These are phyloP conservation scores for Dorcoceras hygrometricum DNA, from an alignment of 257 asterid species.

Conservation along the genomic window DNA sequence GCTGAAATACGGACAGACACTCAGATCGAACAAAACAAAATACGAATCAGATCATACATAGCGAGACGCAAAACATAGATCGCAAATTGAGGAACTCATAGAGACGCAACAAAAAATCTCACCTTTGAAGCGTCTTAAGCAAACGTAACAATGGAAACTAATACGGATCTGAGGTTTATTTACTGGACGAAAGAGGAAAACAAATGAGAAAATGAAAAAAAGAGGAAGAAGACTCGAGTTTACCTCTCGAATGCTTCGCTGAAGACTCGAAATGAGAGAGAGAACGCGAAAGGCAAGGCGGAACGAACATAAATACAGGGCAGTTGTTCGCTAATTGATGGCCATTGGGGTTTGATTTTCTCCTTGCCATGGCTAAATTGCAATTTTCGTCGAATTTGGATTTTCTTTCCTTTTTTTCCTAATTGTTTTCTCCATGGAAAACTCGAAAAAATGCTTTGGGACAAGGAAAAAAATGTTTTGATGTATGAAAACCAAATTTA, in stretches of 20 bases:
- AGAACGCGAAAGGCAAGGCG: not conserved
- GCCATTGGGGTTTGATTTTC: no score
- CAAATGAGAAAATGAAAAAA: not conserved
- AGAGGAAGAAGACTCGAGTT: not conserved
- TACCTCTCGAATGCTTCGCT: not conserved
- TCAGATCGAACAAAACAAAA: not conserved
- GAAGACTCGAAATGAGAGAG: not conserved
- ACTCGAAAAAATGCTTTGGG: no score
- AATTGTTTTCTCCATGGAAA: no score
- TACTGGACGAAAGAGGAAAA: not conserved
- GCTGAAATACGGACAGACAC: not conserved
- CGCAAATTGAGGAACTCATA: not conserved
- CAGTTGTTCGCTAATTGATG: not conserved
- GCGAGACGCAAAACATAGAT: not conserved
- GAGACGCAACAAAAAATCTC: not conserved
- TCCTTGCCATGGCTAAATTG: no score
- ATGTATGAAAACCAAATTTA: no score
- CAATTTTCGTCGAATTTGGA: no score
- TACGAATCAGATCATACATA: not conserved
- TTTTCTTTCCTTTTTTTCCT: no score
- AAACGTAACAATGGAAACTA: not conserved
- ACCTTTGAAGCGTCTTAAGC: not conserved
- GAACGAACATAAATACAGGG: not conserved
- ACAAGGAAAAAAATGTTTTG: no score
- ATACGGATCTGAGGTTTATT: constrained; percentile 1